Conservation (phyloP, 2,329 filamentous ascomycete species). For the Fusarium xyrophilum region DNA sequence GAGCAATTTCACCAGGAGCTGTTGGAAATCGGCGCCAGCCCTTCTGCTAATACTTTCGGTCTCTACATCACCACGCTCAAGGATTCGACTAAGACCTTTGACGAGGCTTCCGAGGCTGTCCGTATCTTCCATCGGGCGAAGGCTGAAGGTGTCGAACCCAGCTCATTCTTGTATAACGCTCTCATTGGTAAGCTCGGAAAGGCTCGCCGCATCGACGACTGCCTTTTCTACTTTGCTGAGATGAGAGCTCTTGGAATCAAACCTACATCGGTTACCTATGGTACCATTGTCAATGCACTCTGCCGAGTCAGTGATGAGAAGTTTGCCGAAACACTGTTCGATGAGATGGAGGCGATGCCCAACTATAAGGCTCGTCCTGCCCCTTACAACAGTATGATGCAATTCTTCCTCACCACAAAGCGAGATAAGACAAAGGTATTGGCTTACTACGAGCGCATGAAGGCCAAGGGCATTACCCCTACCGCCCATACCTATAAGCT, state of each 20-base stretch:
- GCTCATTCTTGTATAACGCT: slow-evolving; percentile 97
- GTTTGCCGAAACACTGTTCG: slow-evolving; percentile 96
- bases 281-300: slow-evolving; percentile 96
- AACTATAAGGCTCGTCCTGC: slow-evolving; percentile 98
- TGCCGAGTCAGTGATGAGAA: slow-evolving; percentile 98
- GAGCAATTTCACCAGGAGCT: slow-evolving; percentile 91
- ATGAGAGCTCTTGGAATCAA: slow-evolving; percentile 94
- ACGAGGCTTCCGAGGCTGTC: slow-evolving; percentile 94
- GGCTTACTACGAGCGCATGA: slow-evolving; percentile 94
- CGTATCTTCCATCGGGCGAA: slow-evolving; percentile 97
- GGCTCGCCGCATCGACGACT: slow-evolving; percentile 96
- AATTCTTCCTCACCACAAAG: slow-evolving; percentile 98
- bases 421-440: slow-evolving; percentile 94
- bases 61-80: slow-evolving; percentile 99
- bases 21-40: slow-evolving; percentile 85
- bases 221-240: slow-evolving; percentile 96
- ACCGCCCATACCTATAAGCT: slow-evolving; percentile 98
- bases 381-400: slow-evolving; percentile 99
- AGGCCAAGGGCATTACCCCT: slow-evolving; percentile 81
- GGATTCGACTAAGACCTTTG: slow-evolving; percentile 95
- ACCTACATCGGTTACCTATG: slow-evolving; percentile 96
- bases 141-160: slow-evolving; percentile 91
- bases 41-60: slow-evolving; percentile 96
- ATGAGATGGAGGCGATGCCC: slow-evolving; percentile 98
- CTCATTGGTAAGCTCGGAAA: slow-evolving; percentile 98